These are phyloP conservation scores for Ploettnerulaceae sp. DNA, from an alignment of 2,329 filamentous ascomycete species.

Conservation along the genomic window DNA sequence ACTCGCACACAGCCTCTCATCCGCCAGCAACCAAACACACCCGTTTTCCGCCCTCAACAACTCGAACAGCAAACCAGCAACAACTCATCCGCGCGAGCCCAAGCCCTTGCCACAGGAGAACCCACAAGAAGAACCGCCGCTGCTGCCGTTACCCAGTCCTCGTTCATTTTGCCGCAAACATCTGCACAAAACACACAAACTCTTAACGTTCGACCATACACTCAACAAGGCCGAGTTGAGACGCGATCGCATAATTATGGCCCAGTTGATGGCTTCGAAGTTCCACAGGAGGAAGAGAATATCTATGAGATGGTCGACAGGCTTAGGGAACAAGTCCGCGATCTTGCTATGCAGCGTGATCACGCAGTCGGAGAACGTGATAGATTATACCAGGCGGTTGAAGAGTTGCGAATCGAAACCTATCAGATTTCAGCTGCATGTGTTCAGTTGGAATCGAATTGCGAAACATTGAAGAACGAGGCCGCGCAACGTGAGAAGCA, in stretches of 20 bases:
- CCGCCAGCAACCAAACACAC: too few species aligned
- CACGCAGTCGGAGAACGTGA: neutral
- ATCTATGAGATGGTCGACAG: constrained; percentile 4
- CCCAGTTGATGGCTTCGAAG: constrained; percentile 4
- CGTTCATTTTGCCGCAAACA: neutral
- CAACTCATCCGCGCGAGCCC: too few species aligned
- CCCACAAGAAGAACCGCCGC: too few species aligned
- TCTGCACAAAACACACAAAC: neutral
- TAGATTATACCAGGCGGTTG: neutral
- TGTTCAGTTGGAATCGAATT: too few species aligned
- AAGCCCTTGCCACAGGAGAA: too few species aligned
- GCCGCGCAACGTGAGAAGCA: too few species aligned
- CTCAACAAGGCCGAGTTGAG: constrained; percentile 4
- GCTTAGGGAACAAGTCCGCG: neutral
- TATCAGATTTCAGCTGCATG: too few species aligned
- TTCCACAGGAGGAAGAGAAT: constrained; percentile 3
- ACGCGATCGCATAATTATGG: neutral
- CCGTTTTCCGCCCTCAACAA: too few species aligned
- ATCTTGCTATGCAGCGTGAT: neutral
- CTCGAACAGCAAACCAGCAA: too few species aligned
- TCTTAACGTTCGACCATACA: neutral
- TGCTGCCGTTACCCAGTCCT: neutral
- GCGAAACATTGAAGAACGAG: too few species aligned
- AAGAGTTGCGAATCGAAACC: too few species aligned
- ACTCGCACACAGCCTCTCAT: too few species aligned